Percentiles rank a stretch among this genome's conserved stretches.
These are phyloP conservation scores for Crithidia bombi DNA, from an alignment of 208 protist genomes.

Conservation along the genomic window DNA sequence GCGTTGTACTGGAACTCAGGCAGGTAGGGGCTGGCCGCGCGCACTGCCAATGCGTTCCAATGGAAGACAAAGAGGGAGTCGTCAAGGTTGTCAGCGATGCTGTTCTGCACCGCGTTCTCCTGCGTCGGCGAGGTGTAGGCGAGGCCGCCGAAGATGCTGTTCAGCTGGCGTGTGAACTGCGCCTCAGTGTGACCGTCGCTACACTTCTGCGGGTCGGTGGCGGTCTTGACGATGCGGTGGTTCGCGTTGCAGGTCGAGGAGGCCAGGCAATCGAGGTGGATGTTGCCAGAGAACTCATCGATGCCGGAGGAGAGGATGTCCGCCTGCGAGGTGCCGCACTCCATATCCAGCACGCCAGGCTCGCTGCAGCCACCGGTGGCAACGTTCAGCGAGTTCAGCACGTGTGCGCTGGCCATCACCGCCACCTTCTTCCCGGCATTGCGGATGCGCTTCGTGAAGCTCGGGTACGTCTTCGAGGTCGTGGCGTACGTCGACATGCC, in stretches of 20 bases:
- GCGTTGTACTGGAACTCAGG: conserved; percentile 60
- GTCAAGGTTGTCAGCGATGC: conserved; percentile 48
- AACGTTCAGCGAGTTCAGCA: conserved; percentile 60
- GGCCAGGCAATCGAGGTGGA: conserved; percentile 61
- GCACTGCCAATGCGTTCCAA: conserved; percentile 64
- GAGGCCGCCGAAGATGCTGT: conserved; percentile 56
- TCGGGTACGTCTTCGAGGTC: conserved; percentile 55
- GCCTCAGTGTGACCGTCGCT: conserved; percentile 45
- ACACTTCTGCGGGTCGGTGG: conserved; percentile 34
- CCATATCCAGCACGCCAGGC: conserved; percentile 75
- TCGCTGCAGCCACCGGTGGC: conserved; percentile 45
- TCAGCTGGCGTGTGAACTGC: conserved; percentile 50
- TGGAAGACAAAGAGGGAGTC: conserved; percentile 73
- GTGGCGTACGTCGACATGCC: conserved; percentile 43
- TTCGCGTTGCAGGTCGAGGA: conserved; percentile 57
- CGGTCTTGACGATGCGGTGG: conserved; percentile 36
- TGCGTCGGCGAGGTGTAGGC: conserved; percentile 32
- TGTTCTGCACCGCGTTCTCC: conserved; percentile 38
- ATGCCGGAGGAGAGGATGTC: conserved; percentile 21
- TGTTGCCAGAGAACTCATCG: conserved; percentile 28
- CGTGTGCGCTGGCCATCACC: conserved; percentile 53
- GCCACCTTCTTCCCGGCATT: conserved; percentile 41
- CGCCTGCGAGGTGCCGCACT: conserved; percentile 45
- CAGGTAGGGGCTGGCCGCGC: conserved; percentile 46
- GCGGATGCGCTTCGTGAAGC: conserved; percentile 52